Percentiles rank a stretch among this genome's conserved stretches.
phyloP scores from a whole-genome alignment of 768 basidiomycete species.

The Leucocoprinus sp. region DNA sequence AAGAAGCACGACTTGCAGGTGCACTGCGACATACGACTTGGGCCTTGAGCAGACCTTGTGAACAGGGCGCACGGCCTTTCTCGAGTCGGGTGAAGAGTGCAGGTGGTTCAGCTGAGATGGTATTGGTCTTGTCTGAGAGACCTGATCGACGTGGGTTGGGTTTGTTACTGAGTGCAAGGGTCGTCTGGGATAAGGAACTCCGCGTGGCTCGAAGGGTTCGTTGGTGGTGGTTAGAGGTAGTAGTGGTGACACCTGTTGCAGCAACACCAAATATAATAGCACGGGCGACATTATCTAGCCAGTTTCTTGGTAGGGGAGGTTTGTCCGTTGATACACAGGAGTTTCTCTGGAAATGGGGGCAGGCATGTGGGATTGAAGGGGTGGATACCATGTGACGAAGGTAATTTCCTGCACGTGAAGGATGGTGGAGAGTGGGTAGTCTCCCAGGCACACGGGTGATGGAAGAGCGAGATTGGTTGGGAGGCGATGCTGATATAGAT shows the following conservation, averaged over 20 bases:
- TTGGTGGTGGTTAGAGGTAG: conserved; percentile 3
- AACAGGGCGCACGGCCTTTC: conserved; percentile 25
- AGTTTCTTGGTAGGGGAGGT: conserved; percentile 60
- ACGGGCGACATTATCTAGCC: conserved; percentile 64
- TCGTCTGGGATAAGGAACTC: conserved; percentile 33
- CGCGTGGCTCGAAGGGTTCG: conserved; percentile 26
- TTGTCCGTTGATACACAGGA: conserved; percentile 13
- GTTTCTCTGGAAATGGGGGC: conserved; percentile 26
- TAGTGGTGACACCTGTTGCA: background rate
- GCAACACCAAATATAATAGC: conserved; percentile 50
- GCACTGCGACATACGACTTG: conserved; percentile 64
- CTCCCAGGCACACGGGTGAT: no score
- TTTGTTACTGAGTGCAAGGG: conserved; percentile 14
- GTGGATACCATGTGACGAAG: conserved; percentile 69
- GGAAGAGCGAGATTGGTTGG: background rate
- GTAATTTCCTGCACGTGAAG: conserved; percentile 56
- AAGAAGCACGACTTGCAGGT: conserved; percentile 54
- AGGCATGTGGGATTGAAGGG: conserved; percentile 29
- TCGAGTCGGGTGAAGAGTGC: conserved; percentile 29
- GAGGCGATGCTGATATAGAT: background rate
- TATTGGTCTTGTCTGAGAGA: conserved; percentile 30
- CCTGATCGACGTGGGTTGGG: conserved; percentile 16
- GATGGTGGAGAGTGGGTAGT: conserved; percentile 26
- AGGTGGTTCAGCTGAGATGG: conserved; percentile 22
- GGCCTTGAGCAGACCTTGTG: conserved; percentile 39